A percentile compares a stretch with the other conserved stretches of the same genome.
Evolutionary conservation across 202 grass and related monocot genomes (phyloP).

Genomic region (Carex arenaria): DNA sequence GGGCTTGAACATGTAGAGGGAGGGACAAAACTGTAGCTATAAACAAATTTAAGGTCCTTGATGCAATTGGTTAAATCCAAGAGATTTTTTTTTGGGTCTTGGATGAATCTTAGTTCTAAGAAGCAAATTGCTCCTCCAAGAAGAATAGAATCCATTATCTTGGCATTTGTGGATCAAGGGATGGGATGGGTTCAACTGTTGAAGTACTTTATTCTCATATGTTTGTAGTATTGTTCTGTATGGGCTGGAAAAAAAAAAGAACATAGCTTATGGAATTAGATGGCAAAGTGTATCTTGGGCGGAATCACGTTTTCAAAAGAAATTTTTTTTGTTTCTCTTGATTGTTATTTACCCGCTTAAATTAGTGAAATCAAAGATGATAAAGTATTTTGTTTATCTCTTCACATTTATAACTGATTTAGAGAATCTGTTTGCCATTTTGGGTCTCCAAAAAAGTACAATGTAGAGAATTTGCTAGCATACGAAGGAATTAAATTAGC

Average conservation of each 20-base stretch:
- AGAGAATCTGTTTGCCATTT: neutral
- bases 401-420: neutral
- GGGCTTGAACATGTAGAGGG: slow-evolving; percentile 46
- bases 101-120: slow-evolving; percentile 15
- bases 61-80: slow-evolving; percentile 6
- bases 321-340: neutral
- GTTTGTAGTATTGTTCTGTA: neutral
- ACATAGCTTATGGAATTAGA: neutral
- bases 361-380: neutral
- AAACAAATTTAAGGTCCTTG: neutral
- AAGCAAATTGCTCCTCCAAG: neutral
- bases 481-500: no score
- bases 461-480: neutral
- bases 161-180: neutral
- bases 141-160: neutral
- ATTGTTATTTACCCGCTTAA: neutral
- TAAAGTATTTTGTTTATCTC: neutral
- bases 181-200: neutral
- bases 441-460: neutral
- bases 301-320: neutral
- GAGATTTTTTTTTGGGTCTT: slow-evolving; percentile 14
- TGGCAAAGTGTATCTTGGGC: neutral
- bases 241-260: neutral
- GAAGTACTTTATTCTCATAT: neutral
- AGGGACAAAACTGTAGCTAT: neutral